Conservation (phyloP, 139 green algal genomes). For the Volvox reticuliferus region DNA sequence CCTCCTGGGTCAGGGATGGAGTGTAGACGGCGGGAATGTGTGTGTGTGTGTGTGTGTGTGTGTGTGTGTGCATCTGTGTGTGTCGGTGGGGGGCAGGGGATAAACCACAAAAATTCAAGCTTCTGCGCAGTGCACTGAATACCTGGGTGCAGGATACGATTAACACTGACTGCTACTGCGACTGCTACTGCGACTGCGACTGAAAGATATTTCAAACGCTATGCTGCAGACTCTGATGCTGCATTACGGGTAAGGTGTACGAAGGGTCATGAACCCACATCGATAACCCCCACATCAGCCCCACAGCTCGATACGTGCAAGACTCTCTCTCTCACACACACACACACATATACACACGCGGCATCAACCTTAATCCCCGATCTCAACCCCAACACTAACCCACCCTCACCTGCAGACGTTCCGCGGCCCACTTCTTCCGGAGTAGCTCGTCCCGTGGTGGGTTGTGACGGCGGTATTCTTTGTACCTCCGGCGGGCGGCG, state of each 20-base stretch:
- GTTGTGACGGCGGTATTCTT: slow-evolving; percentile 45
- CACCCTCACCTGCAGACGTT: slow-evolving; percentile 55
- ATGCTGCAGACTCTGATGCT: no score
- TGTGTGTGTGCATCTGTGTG: neutral
- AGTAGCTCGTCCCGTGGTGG: slow-evolving; percentile 60
- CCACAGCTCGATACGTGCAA: no score
- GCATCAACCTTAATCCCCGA: neutral
- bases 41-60: neutral
- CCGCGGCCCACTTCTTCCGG: slow-evolving; percentile 64
- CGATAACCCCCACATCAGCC: no score
- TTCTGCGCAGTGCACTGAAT: no score
- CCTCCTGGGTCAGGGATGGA: slow-evolving; percentile 34
- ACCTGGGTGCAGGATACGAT: no score
- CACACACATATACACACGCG: neutral
- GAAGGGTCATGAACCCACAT: no score
- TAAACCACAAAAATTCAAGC: neutral
- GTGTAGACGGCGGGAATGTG: neutral
- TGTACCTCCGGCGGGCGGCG: slow-evolving; percentile 51
- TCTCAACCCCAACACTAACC: neutral
- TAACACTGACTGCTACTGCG: no score
- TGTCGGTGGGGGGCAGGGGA: neutral
- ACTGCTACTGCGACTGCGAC: no score
- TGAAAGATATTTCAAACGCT: no score
- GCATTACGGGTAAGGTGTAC: no score
- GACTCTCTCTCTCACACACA: no score